A percentile compares a stretch with the other conserved stretches of the same genome.
These are phyloP conservation scores for Pleurozium schreberi DNA, from an alignment of 225 moss, liverwort and hornwort species.

Conservation along the genomic window DNA sequence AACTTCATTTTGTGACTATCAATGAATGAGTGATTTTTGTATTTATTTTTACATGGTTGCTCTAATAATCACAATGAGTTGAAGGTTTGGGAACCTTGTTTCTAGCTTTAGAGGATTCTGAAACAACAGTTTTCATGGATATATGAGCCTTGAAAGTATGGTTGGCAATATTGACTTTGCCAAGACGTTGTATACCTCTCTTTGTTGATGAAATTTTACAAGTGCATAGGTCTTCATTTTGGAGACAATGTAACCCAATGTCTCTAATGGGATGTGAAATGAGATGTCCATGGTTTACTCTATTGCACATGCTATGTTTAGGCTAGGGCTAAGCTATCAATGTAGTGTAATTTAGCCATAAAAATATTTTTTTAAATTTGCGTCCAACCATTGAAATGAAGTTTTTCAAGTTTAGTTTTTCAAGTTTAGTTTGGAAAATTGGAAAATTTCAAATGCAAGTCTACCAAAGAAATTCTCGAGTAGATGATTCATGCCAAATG, in stretches of 20 bases:
- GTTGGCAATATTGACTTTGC: too few relatives aligned
- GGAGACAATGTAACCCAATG: too few relatives aligned
- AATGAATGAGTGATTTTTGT: neutral
- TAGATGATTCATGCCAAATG: too few relatives aligned
- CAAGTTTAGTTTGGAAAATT: neutral
- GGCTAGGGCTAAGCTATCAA: rapidly evolving
- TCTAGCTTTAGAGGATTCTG: rapidly evolving
- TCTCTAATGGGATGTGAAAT: rapidly evolving
- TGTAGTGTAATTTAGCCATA: neutral
- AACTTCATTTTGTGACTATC: neutral
- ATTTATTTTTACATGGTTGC: neutral
- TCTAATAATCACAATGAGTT: neutral
- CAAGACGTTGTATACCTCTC: rapidly evolving
- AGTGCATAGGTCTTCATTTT: neutral
- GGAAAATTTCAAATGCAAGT: rapidly evolving
- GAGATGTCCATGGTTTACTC: rapidly evolving
- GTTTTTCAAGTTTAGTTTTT: neutral
- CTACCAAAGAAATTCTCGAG: rapidly evolving
- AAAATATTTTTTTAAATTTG: neutral
- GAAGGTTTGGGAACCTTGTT: rapidly evolving
- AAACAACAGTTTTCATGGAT: rapidly evolving
- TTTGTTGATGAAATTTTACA: neutral
- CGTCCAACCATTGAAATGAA: neutral
- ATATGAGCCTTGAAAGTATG: neutral
- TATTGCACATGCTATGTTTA: neutral